Base-by-base conservation (phyloP, 331 rosid genomes). In the Cydonia oblonga region DNA sequence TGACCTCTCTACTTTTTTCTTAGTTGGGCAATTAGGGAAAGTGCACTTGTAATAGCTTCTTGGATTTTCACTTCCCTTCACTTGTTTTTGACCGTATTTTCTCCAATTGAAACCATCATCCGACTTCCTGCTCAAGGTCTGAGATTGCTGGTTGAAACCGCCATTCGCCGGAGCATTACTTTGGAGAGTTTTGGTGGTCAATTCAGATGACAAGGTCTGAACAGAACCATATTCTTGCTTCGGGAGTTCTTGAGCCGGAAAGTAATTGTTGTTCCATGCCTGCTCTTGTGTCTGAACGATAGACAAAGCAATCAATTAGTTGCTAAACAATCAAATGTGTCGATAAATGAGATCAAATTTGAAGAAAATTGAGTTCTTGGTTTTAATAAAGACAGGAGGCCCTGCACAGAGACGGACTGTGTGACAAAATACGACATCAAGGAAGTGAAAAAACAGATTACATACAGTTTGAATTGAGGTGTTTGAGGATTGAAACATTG, bases 51-150 rank as follows among this genome's bases (percentile, higher is more conserved):
- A 93, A 68, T 93, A 93, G 66, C 98, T 93, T 72, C 98, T 89
- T n/a, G 98, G 98, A 75, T 93, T 93, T 69, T 93, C 97, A 24
- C 98, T 93, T 76, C 98, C 98, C 80, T 93, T 93, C 60, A 93
- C 98, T 80, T 91, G 96, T 74, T 93, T 93, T 76, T 93, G 97
- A 26, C 98, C 98, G 82, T 93, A 93, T 78, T 93, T 93, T 68
- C 98, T 89, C 98, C 98, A 93, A 69, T 91, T 93, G 80, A 85
- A 91, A 4, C 98, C 98, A 77, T 93, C 98, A 67, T 89, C 97
- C 54, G 98, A 93, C 24, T 86, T 89, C 76, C 80, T 85, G 79
- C 79, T 93, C 22, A 87, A 62, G 35, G 76, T 73, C 71, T 89
- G 97, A 68, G 80, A 35, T 35, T 78, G 92, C 19, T 81, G 90